These are phyloP conservation scores for Colletotrichum sp. DNA, from an alignment of 2,329 filamentous ascomycete genomes.

Conservation along the genomic window DNA sequence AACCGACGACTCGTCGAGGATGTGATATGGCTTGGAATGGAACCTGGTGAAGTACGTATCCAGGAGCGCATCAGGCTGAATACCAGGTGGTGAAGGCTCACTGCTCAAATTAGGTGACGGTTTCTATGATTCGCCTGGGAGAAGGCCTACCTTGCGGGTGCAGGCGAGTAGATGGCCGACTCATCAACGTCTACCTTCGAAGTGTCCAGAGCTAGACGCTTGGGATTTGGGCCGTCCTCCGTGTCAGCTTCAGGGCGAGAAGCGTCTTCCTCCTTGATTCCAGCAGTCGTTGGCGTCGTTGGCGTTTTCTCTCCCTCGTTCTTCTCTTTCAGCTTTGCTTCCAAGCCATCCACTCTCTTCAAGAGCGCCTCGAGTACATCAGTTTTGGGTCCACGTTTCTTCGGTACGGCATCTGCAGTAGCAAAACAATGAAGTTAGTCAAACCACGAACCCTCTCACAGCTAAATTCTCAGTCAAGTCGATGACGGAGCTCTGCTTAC, in stretches of 20 bases:
- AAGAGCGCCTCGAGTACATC: conserved; percentile 85
- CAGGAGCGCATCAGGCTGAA: conserved; percentile 67
- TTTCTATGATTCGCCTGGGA: background rate
- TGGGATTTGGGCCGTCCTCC: conserved; percentile 42
- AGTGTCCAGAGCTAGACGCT: conserved; percentile 43
- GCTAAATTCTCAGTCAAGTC: too few relatives aligned
- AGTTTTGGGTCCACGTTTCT: conserved; percentile 89
- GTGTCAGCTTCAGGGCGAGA: conserved; percentile 28
- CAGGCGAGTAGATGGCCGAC: conserved; percentile 48
- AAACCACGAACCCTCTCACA: background rate
- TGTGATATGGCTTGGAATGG: conserved; percentile 82
- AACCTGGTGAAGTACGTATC: conserved; percentile 82
- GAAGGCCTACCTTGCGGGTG: conserved; percentile 37
- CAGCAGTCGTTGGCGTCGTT: conserved; percentile 23
- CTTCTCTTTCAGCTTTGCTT: conserved; percentile 78
- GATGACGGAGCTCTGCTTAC: conserved; percentile 51
- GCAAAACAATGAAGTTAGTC: background rate
- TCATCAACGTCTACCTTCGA: conserved; percentile 37
- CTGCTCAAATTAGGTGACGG: conserved; percentile 31
- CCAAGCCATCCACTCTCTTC: conserved; percentile 84
- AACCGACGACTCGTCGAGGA: conserved; percentile 78
- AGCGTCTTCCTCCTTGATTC: conserved; percentile 25
- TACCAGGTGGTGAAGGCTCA: conserved; percentile 46
- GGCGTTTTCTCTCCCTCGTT: conserved; percentile 45
- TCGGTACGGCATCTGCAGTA: conserved; percentile 78